These are phyloP conservation scores for Debaryomycetaceae sp. DNA, from an alignment of 1,139 yeast genomes.

Conservation along the genomic window DNA sequence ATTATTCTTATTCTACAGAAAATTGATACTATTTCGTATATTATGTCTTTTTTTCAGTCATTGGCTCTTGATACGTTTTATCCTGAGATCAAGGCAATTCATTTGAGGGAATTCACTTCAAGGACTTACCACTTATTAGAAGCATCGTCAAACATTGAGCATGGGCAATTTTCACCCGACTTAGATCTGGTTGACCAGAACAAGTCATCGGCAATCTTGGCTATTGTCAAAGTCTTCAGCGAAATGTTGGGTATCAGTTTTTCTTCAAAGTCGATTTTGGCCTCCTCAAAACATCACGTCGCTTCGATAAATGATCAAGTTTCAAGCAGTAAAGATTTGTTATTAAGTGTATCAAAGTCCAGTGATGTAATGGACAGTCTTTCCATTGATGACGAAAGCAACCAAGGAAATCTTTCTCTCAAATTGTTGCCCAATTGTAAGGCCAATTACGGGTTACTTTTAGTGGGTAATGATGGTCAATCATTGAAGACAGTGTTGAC, in stretches of 20 bases:
- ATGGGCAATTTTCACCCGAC: slow-evolving; percentile 12
- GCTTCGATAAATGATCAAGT: slow-evolving; percentile 31
- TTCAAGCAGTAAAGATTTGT: slow-evolving; percentile 20
- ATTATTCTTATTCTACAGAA: slow-evolving; percentile 27
- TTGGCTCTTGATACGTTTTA: slow-evolving; percentile 13
- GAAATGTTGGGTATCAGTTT: slow-evolving; percentile 48
- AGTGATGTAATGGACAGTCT: slow-evolving; percentile 10
- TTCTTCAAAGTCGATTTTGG: slow-evolving; percentile 50
- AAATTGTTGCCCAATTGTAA: slow-evolving; percentile 23
- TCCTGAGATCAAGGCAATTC: slow-evolving; percentile 50
- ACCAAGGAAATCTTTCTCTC: slow-evolving; percentile 19
- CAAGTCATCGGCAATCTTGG: slow-evolving; percentile 45
- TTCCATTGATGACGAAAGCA: slow-evolving; percentile 15
- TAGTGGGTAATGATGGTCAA: slow-evolving; percentile 14
- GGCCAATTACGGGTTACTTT: slow-evolving; percentile 31
- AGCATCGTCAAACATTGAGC: slow-evolving; percentile 39
- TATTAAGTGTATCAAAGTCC: slow-evolving; percentile 23
- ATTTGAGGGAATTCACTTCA: slow-evolving; percentile 57
- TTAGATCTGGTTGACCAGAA: slow-evolving; percentile 26
- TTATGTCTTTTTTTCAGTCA: slow-evolving; percentile 29
- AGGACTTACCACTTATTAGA: slow-evolving; percentile 67
- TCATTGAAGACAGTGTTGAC: not conserved
- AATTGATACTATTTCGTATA: slow-evolving; percentile 30
- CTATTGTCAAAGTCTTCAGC: slow-evolving; percentile 53
- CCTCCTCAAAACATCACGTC: slow-evolving; percentile 35